Evolutionary conservation across 2,329 filamentous ascomycete species (phyloP).

Genomic region (Pyrenochaeta sp.): DNA sequence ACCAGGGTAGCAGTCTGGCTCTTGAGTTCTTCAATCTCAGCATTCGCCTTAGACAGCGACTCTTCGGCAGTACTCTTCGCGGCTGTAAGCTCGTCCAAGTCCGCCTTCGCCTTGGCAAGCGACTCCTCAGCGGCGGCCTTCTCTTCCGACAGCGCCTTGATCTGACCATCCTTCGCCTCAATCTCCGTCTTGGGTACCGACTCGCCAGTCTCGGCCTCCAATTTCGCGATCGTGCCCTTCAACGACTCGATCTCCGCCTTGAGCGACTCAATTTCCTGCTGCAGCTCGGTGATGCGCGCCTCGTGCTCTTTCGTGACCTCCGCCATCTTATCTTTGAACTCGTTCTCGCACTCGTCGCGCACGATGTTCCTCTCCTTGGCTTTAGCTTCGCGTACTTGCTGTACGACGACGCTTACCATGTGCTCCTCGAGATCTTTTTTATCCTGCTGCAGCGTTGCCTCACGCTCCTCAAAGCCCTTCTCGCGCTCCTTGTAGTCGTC

Average conservation of each 20-base stretch:
- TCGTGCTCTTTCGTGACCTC: conserved; percentile 26
- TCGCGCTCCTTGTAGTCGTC: conserved; percentile 45
- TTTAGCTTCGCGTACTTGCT: conserved; percentile 52
- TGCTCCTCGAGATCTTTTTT: conserved; percentile 53
- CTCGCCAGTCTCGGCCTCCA: conserved; percentile 27
- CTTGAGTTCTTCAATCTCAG: conserved; percentile 31
- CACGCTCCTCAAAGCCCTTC: conserved; percentile 41
- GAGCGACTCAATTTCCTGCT: conserved; percentile 37
- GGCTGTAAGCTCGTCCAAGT: conserved; percentile 22
- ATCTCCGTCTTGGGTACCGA: conserved; percentile 33
- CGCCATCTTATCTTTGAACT: conserved; percentile 42
- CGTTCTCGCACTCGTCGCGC: conserved; percentile 45
- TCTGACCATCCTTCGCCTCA: conserved; percentile 41
- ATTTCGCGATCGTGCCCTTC: conserved; percentile 31
- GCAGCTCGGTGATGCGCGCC: conserved; percentile 33
- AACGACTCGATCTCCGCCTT: conserved; percentile 42
- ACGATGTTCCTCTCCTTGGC: conserved; percentile 47
- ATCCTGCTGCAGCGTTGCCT: conserved; percentile 42
- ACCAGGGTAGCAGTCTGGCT: conserved; percentile 20
- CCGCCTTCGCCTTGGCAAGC: conserved; percentile 26
- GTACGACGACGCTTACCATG: conserved; percentile 53
- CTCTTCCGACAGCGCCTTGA: conserved; percentile 31
- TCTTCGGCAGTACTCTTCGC: conserved; percentile 24
- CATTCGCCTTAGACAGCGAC: conserved; percentile 29
- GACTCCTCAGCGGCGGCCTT: conserved; percentile 21